phyloP scores from a whole-genome alignment of 495 filamentous ascomycete species.

The Penicillium arizonense region DNA sequence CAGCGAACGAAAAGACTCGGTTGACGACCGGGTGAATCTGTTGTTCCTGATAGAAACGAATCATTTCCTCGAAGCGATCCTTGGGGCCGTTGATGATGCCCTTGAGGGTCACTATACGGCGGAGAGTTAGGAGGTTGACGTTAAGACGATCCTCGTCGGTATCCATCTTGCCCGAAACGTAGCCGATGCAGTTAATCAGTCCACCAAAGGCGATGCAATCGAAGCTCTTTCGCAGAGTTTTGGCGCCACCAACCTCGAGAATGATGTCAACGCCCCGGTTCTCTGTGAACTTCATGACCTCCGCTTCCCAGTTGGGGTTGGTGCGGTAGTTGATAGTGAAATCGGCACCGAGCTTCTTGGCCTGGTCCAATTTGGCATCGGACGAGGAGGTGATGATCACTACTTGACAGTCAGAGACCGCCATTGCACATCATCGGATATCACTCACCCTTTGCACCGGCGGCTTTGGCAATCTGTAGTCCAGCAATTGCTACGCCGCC shows the following conservation, averaged over 20 bases:
- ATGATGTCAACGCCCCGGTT: conserved; percentile 66
- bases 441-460: conserved; percentile 58
- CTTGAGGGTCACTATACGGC: conserved; percentile 50
- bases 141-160: conserved; percentile 41
- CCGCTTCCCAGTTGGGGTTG: conserved; percentile 64
- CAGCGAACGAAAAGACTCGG: conserved; percentile 54
- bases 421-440: background rate
- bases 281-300: conserved; percentile 59
- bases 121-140: conserved; percentile 51
- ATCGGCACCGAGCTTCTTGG: conserved; percentile 59
- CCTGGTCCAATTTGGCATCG: conserved; percentile 57
- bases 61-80: conserved; percentile 62
- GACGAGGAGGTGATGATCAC: conserved; percentile 77
- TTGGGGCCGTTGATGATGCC: conserved; percentile 62
- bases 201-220: conserved; percentile 66
- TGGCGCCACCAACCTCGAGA: conserved; percentile 63
- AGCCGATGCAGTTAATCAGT: conserved; percentile 65
- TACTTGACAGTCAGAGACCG: conserved; percentile 8
- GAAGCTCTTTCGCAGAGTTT: conserved; percentile 60
- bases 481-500: conserved; percentile 78
- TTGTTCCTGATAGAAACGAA: conserved; percentile 55
- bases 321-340: conserved; percentile 68
- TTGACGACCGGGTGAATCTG: conserved; percentile 64
- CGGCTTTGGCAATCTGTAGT: conserved; percentile 78
- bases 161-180: conserved; percentile 58